Evolutionary conservation across 106 monocot species (phyloP).

Genomic region (Phalaenopsis equestris): DNA sequence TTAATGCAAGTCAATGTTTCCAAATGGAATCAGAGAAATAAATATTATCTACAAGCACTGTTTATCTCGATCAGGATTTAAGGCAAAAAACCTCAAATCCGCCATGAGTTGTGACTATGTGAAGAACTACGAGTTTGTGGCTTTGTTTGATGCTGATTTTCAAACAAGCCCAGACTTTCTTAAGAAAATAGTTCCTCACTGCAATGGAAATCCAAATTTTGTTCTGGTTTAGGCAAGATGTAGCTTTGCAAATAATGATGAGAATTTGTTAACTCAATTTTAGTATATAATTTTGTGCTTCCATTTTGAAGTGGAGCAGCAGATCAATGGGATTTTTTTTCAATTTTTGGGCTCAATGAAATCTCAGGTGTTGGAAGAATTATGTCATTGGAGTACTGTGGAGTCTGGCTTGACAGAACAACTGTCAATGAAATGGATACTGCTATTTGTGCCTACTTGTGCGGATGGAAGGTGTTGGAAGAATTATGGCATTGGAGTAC

Average conservation of each 20-base stretch:
- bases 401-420: slow-evolving; percentile 45
- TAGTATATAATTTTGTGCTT: slow-evolving; percentile 23
- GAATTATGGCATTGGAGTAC: slow-evolving; percentile 28
- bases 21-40: slow-evolving; percentile 11
- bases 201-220: slow-evolving; percentile 26
- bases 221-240: slow-evolving; percentile 41
- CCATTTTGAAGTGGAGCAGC: slow-evolving; percentile 39
- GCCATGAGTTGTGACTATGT: slow-evolving; percentile 22
- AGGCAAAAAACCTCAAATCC: slow-evolving; percentile 24
- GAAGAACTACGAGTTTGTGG: slow-evolving; percentile 18
- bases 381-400: slow-evolving; percentile 27
- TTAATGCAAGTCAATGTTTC: slow-evolving; percentile 12
- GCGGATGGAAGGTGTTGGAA: slow-evolving; percentile 48
- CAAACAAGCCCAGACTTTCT: slow-evolving; percentile 24
- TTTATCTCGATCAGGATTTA: slow-evolving; percentile 8
- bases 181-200: slow-evolving; percentile 23
- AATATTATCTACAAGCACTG: slow-evolving; percentile 16
- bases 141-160: slow-evolving; percentile 21
- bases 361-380: slow-evolving; percentile 41
- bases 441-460: slow-evolving; percentile 26
- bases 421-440: slow-evolving; percentile 24
- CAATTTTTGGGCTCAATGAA: slow-evolving; percentile 27
- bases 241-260: slow-evolving; percentile 36
- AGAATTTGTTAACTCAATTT: slow-evolving; percentile 17
- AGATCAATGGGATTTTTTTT: slow-evolving; percentile 26